Evolutionary conservation across 169 alveolate species (phyloP).

Genomic region (Cystoisospora suis): DNA sequence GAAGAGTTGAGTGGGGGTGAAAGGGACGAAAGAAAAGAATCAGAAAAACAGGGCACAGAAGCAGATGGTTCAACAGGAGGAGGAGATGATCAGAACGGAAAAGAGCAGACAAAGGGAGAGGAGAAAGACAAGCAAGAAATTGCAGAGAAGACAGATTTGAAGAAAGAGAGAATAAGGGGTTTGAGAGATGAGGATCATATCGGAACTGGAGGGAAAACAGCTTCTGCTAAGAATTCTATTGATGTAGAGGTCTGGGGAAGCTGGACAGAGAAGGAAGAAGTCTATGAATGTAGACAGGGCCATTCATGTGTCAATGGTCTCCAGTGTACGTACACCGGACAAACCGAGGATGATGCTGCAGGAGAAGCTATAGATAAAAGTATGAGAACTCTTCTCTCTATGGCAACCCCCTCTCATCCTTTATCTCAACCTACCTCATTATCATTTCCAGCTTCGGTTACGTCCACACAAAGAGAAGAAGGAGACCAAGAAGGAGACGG

Average conservation of each 20-base stretch:
- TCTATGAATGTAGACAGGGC: too few species aligned
- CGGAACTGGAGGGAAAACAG: too few species aligned
- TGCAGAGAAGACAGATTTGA: neutral
- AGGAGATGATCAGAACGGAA: neutral
- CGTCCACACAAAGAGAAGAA: neutral
- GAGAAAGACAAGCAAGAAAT: neutral
- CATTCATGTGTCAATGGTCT: slow-evolving; percentile 16
- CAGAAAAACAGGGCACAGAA: too few species aligned
- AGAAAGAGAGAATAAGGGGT: neutral
- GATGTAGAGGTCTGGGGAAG: slow-evolving; percentile 31
- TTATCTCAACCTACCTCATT: neutral
- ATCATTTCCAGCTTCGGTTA: neutral
- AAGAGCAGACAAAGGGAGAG: neutral
- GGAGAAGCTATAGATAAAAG: slow-evolving; percentile 22
- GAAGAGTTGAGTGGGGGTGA: too few species aligned
- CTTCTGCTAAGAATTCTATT: too few species aligned
- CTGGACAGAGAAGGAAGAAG: neutral
- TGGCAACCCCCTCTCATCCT: neutral
- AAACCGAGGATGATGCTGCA: slow-evolving; percentile 22
- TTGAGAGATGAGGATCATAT: too few species aligned
- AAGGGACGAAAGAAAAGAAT: too few species aligned
- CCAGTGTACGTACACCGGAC: slow-evolving; percentile 15
- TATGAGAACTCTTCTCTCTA: neutral
- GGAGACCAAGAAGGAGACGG: neutral
- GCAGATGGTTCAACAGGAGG: neutral